Evolutionary conservation across 2,329 filamentous ascomycete genomes (phyloP), one percentile per base, ranked within the genome.

Genomic region (Clarireedia homoeocarpa): DNA sequence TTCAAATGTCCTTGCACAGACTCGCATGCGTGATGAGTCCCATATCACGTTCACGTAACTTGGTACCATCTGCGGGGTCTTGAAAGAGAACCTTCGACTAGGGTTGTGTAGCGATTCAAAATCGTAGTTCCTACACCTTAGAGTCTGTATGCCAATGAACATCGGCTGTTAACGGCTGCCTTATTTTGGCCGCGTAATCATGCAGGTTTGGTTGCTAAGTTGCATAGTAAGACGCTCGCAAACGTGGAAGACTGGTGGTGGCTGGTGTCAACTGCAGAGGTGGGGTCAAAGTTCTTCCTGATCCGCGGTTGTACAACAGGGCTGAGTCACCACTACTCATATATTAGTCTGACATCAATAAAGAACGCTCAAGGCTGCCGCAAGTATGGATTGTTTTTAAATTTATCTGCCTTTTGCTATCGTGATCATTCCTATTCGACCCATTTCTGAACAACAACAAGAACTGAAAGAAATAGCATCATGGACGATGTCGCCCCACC

Each of bases 401-500:
- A 46, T 36, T 36, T 12, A 34, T 14, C 3, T 34, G 30, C 30
- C 30, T 34, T 9, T 9, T 34, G 2, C 30, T 34, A 12, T 34
- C 30, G 30, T 34, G 30, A 34, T 34, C 12, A 38, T n/a, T 48
- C n/a, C 20, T 53, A 10, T 24, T 53, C 40, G 34, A 15, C 17
- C 27, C 39, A 14, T 5, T 20, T 10, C 40, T 26, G 20, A 7
- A 5, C 40, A 7, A 48, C n/a, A 20, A 24, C 38, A 24, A 10
- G 17, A 34, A 12, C 3, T 9, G 3, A 34, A 34, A 34, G 30
- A 34, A 34, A 34, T 9, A 9, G 12, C 30, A 34, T 20, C 44
- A 54, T 54, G 51, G 44, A 54, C 27, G 30, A 49, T 10, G 12
- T 5, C 27, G 51, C 79, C 20, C 80, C 79, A 44, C 79, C 79